These are phyloP conservation scores for Pulveroboletus sp. DNA, from an alignment of 768 basidiomycete species.

Conservation along the genomic window DNA sequence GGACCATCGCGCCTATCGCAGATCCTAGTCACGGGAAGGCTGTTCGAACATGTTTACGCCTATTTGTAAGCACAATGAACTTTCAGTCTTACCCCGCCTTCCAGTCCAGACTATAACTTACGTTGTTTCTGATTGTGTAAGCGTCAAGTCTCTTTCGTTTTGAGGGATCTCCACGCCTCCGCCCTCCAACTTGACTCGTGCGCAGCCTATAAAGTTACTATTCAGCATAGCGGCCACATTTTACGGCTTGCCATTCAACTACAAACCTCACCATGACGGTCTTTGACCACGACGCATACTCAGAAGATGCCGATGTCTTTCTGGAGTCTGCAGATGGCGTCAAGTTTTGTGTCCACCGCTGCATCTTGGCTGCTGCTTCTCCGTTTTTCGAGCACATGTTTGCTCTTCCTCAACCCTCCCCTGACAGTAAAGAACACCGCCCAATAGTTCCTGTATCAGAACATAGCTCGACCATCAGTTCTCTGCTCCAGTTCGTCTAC, in stretches of 20 bases:
- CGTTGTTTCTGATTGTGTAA: conserved; percentile 17
- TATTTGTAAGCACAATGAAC: conserved; percentile 18
- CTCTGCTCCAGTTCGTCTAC: conserved; percentile 58
- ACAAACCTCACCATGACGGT: conserved; percentile 26
- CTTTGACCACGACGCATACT: conserved; percentile 36
- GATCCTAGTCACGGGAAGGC: conserved; percentile 3
- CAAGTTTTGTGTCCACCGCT: conserved; percentile 59
- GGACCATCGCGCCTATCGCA: conserved; percentile 27
- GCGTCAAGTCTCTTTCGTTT: conserved; percentile 9
- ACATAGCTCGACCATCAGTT: conserved; percentile 38
- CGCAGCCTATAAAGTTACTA: conserved; percentile 19
- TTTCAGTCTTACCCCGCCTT: conserved; percentile 10
- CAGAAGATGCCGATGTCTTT: conserved; percentile 50
- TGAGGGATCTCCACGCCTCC: background rate
- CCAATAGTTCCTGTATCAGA: conserved; percentile 59
- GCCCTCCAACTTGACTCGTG: conserved; percentile 5
- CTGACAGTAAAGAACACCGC: conserved; percentile 23
- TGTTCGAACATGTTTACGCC: conserved; percentile 18
- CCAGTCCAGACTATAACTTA: conserved; percentile 6
- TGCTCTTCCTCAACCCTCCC: conserved; percentile 50
- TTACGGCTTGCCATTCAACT: conserved; percentile 1
- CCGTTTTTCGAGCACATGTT: conserved; percentile 71
- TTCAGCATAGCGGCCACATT: background rate
- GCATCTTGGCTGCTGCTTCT: conserved; percentile 59
- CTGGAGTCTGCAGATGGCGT: conserved; percentile 43